phyloP scores from a whole-genome alignment of 2,329 filamentous ascomycete species.

The Xylaria sp. region DNA sequence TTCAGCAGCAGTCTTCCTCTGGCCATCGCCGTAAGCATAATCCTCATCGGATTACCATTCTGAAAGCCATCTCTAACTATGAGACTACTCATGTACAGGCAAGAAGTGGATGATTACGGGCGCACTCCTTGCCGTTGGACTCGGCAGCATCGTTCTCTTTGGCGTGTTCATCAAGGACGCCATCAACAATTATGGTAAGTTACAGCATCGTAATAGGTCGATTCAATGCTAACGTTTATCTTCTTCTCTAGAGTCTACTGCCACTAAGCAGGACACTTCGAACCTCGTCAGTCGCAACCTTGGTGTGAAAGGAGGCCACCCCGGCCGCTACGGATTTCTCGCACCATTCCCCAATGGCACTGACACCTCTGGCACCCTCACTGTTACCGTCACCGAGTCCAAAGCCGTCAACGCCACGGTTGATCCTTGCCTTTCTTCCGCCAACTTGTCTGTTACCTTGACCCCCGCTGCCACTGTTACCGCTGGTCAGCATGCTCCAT shows the following conservation, averaged over 20 bases:
- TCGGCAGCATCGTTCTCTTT: background rate
- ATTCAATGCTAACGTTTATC: background rate
- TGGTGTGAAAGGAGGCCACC: conserved; percentile 5
- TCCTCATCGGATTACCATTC: background rate
- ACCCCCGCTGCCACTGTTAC: background rate
- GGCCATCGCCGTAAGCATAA: background rate
- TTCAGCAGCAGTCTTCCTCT: background rate
- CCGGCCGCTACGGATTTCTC: conserved; percentile 2
- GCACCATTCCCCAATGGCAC: background rate
- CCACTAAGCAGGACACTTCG: no score
- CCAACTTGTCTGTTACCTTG: background rate
- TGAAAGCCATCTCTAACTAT: background rate
- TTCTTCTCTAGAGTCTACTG: background rate
- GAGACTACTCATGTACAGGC: background rate
- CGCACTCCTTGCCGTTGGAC: background rate
- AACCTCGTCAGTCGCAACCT: background rate
- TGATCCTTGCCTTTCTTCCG: background rate
- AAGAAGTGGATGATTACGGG: background rate
- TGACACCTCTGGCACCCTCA: background rate
- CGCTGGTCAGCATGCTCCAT: no score
- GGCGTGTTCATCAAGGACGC: background rate
- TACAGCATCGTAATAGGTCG: background rate
- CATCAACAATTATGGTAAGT: background rate
- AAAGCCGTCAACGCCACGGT: conserved; percentile 8
- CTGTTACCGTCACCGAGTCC: conserved; percentile 7